These are phyloP conservation scores for Podospora anserina DNA, from an alignment of 495 filamentous ascomycete genomes.

Conservation along the genomic window DNA sequence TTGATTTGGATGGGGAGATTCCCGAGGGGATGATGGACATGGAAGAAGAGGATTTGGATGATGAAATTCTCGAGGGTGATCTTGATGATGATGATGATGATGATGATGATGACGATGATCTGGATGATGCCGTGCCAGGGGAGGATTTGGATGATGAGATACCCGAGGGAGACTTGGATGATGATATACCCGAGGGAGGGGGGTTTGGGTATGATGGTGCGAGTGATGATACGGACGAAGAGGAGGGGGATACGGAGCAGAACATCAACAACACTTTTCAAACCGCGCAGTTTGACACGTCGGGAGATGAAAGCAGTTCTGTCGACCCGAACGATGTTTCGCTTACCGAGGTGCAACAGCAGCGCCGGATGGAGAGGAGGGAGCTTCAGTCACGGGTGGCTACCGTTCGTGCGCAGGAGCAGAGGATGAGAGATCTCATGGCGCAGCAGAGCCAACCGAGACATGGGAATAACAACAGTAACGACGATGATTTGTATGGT, in stretches of 20 bases:
- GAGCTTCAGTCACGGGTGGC: constrained; percentile 33
- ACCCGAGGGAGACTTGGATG: constrained; percentile 65
- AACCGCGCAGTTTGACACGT: background rate
- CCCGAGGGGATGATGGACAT: constrained; percentile 48
- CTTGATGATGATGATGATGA: constrained; percentile 56
- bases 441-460: constrained; percentile 15
- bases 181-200: constrained; percentile 57
- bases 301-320: background rate
- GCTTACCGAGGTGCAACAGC: constrained; percentile 21
- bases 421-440: constrained; percentile 49
- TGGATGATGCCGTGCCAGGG: constrained; percentile 2
- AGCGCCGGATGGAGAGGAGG: constrained; percentile 31
- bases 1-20: constrained; percentile 33
- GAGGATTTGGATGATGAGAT: constrained; percentile 62
- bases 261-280: constrained; percentile 2
- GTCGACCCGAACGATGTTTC: background rate
- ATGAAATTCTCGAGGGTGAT: constrained; percentile 65
- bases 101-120: constrained; percentile 21
- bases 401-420: constrained; percentile 37
- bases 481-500: constrained; percentile 39
- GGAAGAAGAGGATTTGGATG: constrained; percentile 51
- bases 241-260: constrained; percentile 29
- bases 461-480: constrained; percentile 29
- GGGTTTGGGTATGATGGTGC: constrained; percentile 46
- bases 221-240: constrained; percentile 37